A percentile compares a stretch with the other conserved stretches of the same genome.
phyloP scores from a whole-genome alignment of 345 rosid species.

The Conringia planisiliqua region DNA sequence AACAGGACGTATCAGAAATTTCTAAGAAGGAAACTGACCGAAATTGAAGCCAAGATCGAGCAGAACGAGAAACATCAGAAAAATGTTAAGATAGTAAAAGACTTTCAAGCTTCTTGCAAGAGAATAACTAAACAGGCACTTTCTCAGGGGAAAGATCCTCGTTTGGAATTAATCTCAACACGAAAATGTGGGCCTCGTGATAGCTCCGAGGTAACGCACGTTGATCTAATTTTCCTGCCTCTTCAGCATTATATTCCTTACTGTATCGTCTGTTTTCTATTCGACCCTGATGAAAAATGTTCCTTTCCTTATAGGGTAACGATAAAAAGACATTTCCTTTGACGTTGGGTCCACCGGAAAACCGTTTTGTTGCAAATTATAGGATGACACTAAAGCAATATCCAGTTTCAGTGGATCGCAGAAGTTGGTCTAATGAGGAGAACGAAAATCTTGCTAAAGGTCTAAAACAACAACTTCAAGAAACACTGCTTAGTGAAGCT shows the following conservation, averaged over 20 bases:
- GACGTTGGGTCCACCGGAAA: slow-evolving; percentile 66
- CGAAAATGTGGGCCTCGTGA: slow-evolving; percentile 33
- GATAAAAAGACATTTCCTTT: slow-evolving; percentile 45
- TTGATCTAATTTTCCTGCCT: slow-evolving; percentile 2
- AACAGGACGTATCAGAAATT: slow-evolving; percentile 82
- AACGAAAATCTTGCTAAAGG: slow-evolving; percentile 73
- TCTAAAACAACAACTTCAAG: slow-evolving; percentile 72
- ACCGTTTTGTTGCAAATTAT: slow-evolving; percentile 61
- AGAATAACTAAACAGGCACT: slow-evolving; percentile 57
- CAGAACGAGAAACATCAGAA: slow-evolving; percentile 73
- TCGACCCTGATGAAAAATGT: background rate
- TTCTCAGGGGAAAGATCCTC: slow-evolving; percentile 71
- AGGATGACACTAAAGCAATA: slow-evolving; percentile 47
- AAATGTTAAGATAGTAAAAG: slow-evolving; percentile 63
- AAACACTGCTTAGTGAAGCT: slow-evolving; percentile 52
- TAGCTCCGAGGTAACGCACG: slow-evolving; percentile 50
- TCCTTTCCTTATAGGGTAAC: slow-evolving; percentile 47
- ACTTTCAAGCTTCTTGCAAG: slow-evolving; percentile 73
- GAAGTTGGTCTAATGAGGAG: slow-evolving; percentile 69
- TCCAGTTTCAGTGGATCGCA: slow-evolving; percentile 53
- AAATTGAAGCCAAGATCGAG: slow-evolving; percentile 77
- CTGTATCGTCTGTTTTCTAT: background rate
- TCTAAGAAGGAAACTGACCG: slow-evolving; percentile 55
- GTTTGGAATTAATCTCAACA: slow-evolving; percentile 62
- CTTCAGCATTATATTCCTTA: background rate